Base-by-base conservation (phyloP, 345 rosid genomes). In the Rhizophora mangle region DNA sequence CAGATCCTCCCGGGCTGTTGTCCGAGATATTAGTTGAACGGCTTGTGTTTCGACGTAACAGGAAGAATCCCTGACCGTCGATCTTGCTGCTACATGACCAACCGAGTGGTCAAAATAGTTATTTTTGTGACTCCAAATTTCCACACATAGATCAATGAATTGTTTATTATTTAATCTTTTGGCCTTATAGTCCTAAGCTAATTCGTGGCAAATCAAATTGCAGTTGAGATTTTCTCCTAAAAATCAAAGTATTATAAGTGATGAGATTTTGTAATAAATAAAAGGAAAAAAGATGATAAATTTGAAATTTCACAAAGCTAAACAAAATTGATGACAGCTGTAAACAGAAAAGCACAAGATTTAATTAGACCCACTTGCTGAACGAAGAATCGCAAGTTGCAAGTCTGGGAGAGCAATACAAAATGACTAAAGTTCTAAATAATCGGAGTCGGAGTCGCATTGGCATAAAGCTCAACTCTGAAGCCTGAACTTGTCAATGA, bases 41-140 rank as follows among this genome's bases (percentile, higher is more conserved):
- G 64, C 26, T 54, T 7, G 61, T 68, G 62, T 65, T 58, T 64
- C 36, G 49, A 58, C 29, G 29, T 69, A 54, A 18, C 16, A 24
- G 16, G 58, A 5, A 13, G 27, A 63, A 72, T 60, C 83, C 82
- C 82, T 68, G 77, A 68, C 83, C 85, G 78, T 73, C 22, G 67
- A 79, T 74, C 55, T 55, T 59, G 76, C 22, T 71, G 70, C 75
- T 64, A 19, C 9, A 6, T 4, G 30, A 62, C 71, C 70, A 74
- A 26, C 57, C 47, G 1, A 18, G 55, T 29, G 49, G 66, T 51
- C 77, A 64, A 64, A 71, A 54, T 3, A 43, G 4, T 13, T 13
- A 13, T 13, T 43, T 10, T 39, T 9, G 15, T 2, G 46, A 11
- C 15, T 2, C 11, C 15, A 10, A 39, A 10, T 39, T 39, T 9